Evolutionary conservation across 2,329 filamentous ascomycete species (phyloP).

Genomic region (Aspergillus clavatus): DNA sequence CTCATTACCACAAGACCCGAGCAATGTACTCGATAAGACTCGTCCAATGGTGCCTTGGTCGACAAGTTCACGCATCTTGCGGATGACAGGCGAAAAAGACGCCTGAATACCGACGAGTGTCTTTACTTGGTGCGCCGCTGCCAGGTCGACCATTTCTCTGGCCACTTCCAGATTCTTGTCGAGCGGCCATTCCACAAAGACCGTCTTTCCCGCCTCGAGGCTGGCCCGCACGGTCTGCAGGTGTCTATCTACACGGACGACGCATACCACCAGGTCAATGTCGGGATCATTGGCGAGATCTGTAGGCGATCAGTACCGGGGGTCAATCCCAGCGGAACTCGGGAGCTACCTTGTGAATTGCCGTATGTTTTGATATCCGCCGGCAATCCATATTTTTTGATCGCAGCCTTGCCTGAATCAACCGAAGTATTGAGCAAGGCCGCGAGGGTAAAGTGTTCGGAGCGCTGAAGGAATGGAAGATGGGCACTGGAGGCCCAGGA

Average conservation of each 20-base stretch:
- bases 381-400: slow-evolving; percentile 39
- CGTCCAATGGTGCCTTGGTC: slow-evolving; percentile 47
- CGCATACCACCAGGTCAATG: slow-evolving; percentile 50
- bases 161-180: slow-evolving; percentile 43
- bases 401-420: slow-evolving; percentile 7
- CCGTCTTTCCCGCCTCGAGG: slow-evolving; percentile 49
- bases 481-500: slow-evolving; percentile 9
- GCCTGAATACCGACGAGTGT: slow-evolving; percentile 52
- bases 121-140: slow-evolving; percentile 28
- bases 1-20: slow-evolving; percentile 31
- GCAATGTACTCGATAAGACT: slow-evolving; percentile 47
- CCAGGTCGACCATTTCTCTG: slow-evolving; percentile 39
- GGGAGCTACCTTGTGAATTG: slow-evolving; percentile 34
- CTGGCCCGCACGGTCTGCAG: slow-evolving; percentile 44
- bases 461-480: slow-evolving; percentile 6
- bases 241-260: slow-evolving; percentile 53
- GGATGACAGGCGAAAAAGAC: slow-evolving; percentile 41
- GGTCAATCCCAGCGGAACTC: neutral
- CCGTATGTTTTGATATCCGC: slow-evolving; percentile 47
- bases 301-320: neutral
- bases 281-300: slow-evolving; percentile 47
- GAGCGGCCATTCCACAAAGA: slow-evolving; percentile 58
- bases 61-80: slow-evolving; percentile 45
- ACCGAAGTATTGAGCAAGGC: slow-evolving; percentile 10
- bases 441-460: slow-evolving; percentile 7